Evolutionary conservation across 148 eudicot species (phyloP).

Genomic region (Hydrangea macrophylla): DNA sequence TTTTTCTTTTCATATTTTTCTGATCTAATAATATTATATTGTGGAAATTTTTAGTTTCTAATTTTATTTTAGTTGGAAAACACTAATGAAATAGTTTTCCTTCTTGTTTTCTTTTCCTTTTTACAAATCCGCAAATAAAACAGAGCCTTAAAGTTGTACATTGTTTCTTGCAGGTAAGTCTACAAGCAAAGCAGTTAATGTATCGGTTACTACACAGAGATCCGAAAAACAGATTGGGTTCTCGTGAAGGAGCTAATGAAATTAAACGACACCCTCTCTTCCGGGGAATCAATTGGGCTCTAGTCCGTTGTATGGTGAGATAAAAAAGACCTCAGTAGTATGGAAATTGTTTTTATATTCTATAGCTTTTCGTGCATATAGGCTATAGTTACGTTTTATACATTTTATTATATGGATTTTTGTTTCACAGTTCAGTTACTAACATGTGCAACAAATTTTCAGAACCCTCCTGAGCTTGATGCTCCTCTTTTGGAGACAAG

Average conservation of each 20-base stretch:
- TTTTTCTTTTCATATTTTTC: too few relatives aligned
- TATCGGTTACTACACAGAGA: constrained; percentile 80
- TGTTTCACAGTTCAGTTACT: background rate
- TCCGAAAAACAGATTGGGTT: constrained; percentile 81
- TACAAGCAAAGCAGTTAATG: constrained; percentile 77
- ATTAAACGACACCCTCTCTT: constrained; percentile 88
- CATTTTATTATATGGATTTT: background rate
- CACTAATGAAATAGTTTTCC: too few relatives aligned
- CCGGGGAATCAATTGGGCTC: constrained; percentile 91
- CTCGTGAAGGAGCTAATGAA: constrained; percentile 87
- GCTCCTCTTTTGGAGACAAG: constrained; percentile 38
- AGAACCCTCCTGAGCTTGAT: constrained; percentile 79
- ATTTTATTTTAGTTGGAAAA: too few relatives aligned
- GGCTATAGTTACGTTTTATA: background rate
- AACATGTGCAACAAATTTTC: constrained; percentile 14
- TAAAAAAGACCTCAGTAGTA: background rate
- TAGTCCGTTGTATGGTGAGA: constrained; percentile 83
- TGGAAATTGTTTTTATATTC: background rate
- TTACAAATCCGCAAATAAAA: too few relatives aligned
- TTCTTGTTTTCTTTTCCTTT: too few relatives aligned
- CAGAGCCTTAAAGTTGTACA: too few relatives aligned
- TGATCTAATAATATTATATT: too few relatives aligned
- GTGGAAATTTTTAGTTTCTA: too few relatives aligned
- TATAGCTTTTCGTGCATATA: background rate
- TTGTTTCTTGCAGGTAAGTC: constrained; percentile 60